Percentiles rank a stretch among this genome's conserved stretches.
Evolutionary conservation across 2,329 filamentous ascomycete genomes (phyloP).

Genomic region (Ceratocystis harringtonii): DNA sequence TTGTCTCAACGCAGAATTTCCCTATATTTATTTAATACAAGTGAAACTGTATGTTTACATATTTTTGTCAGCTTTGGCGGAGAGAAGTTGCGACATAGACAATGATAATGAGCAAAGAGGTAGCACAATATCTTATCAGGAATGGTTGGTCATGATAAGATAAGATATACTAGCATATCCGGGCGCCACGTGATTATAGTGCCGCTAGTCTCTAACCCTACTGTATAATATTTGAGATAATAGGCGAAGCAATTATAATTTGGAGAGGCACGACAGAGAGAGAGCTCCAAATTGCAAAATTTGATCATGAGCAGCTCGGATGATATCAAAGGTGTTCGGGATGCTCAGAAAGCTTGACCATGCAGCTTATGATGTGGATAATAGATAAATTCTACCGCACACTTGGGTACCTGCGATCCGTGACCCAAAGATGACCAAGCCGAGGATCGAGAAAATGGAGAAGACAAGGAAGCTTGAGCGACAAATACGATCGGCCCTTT

Average conservation of each 20-base stretch:
- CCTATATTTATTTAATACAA: not conserved
- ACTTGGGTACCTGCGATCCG: not conserved
- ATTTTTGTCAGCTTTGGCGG: not conserved
- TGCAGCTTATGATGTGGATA: not conserved
- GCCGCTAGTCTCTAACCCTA: too few species aligned
- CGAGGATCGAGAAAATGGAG: not conserved
- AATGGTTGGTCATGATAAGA: not conserved
- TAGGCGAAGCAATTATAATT: not conserved
- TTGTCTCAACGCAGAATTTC: not conserved
- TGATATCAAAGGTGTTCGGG: not conserved
- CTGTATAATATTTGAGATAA: not conserved
- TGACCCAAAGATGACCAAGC: not conserved
- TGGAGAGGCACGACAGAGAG: not conserved
- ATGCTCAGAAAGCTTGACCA: not conserved
- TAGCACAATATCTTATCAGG: slow-evolving; percentile 8
- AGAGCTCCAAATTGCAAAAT: not conserved
- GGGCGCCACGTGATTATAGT: too few species aligned
- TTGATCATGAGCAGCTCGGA: not conserved
- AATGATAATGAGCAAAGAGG: slow-evolving; percentile 7
- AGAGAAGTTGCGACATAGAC: slow-evolving; percentile 5
- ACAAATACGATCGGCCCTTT: slow-evolving; percentile 2
- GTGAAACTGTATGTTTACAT: not conserved
- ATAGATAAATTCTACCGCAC: not conserved
- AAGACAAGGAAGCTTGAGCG: not conserved
- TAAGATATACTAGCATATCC: not conserved